Percentiles rank a stretch among this genome's conserved stretches.
Conservation (phyloP, 2,329 filamentous ascomycete genomes). For the Penicillium sp. region DNA sequence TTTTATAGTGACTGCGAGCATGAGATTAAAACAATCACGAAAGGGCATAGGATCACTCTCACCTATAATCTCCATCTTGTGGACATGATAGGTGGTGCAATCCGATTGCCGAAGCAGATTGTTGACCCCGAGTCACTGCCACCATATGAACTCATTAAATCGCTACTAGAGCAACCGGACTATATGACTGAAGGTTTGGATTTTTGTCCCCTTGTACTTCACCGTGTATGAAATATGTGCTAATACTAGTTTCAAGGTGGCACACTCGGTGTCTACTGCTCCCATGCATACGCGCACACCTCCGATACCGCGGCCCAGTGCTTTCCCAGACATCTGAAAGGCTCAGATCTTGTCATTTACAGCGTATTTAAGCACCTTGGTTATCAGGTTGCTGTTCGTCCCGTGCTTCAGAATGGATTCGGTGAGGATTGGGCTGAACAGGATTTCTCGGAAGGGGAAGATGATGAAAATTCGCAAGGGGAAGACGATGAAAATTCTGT, state of each 20-base stretch:
- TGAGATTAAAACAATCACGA: slow-evolving; percentile 43
- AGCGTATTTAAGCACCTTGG: slow-evolving; percentile 31
- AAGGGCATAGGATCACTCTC: slow-evolving; percentile 54
- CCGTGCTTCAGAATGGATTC: slow-evolving; percentile 20
- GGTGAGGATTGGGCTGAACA: background rate
- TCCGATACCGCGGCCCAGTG: slow-evolving; percentile 15
- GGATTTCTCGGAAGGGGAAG: background rate
- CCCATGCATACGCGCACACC: slow-evolving; percentile 47
- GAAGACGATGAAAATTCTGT: background rate
- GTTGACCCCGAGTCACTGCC: slow-evolving; percentile 1
- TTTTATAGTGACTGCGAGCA: slow-evolving; percentile 38
- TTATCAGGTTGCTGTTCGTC: slow-evolving; percentile 26
- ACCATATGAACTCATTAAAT: background rate
- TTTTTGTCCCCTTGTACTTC: background rate
- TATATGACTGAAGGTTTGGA: slow-evolving; percentile 38
- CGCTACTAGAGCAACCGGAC: slow-evolving; percentile 2
- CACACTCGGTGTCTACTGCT: slow-evolving; percentile 43
- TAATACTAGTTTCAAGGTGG: slow-evolving; percentile 32
- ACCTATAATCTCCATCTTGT: slow-evolving; percentile 57
- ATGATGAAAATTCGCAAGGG: background rate
- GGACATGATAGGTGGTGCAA: slow-evolving; percentile 26
- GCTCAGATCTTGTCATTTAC: slow-evolving; percentile 45
- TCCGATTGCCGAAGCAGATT: background rate
- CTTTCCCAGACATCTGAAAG: slow-evolving; percentile 43
- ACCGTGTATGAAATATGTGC: background rate